Base-by-base conservation (phyloP, 352 stramenopile species). In the Globisporangium orthogonon region DNA sequence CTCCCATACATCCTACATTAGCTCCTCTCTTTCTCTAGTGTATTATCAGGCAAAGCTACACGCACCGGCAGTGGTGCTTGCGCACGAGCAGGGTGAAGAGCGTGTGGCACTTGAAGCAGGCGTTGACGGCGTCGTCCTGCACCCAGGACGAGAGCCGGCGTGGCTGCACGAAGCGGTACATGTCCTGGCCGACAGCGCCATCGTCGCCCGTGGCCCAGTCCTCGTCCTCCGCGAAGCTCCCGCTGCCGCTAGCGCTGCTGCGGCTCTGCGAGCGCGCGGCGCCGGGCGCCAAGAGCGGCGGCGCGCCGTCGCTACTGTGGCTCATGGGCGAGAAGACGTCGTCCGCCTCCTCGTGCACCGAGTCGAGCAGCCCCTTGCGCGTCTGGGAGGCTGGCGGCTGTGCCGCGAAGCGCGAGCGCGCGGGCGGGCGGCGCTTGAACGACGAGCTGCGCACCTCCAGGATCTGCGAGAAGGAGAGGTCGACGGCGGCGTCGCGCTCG, bases 121-220 rank as follows among this genome's bases (percentile, higher is more conserved):
- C 83, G 58, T 89, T 89, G 1, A 94, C 83, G 0, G 83, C 83
- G 56, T 94, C 83, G 54, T 94, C 83, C 58, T 94, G 83, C 7
- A 94, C 83, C 83, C 83, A 94, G 13, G 80, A 91, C 3, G 81
- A 91, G 17, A 94, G 65, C 9, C 83, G 63, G 2, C 83, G 58
- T 2, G 83, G 83, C 73, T 94, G 83, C 46, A 94, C 83, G 46
- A 94, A 94, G 23, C 83, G 66, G 65, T 91, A 94, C 55, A 94
- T 78, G 61, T 94, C 83, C 56, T 83, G 66, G 29, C 72, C 74
- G 14, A 76, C 45, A 33, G 79, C 67, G 30, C 66, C 74, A 33
- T 76, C 69, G 47, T 76, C 68, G 17, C 72, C 76, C 13, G 65
- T 79, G 7, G 73, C 52, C 80, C 80, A 91, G 2, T 89, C 78